These are phyloP conservation scores for Helenozyma rhizophorensis DNA, from an alignment of 805 yeast species.

Conservation along the genomic window DNA sequence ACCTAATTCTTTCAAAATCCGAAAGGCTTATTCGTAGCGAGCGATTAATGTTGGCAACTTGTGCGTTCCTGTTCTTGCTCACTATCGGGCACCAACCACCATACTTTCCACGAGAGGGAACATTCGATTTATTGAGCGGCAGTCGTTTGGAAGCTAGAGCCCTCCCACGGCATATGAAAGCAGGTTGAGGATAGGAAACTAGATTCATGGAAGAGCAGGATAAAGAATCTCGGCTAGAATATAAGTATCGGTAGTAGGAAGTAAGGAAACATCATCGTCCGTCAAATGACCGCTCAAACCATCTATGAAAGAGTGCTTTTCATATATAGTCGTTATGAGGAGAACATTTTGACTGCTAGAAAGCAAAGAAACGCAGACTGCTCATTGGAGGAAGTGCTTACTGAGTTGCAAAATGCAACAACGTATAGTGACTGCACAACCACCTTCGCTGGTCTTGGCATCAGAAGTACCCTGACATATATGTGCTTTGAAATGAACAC, in stretches of 20 bases:
- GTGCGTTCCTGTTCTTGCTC: no score
- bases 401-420: slow-evolving; percentile 1
- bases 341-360: slow-evolving; percentile 12
- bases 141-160: no score
- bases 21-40: no score
- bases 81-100: no score
- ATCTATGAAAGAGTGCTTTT: slow-evolving; percentile 24
- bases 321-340: slow-evolving; percentile 22
- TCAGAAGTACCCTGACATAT: slow-evolving; percentile 5
- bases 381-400: slow-evolving; percentile 6
- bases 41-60: no score
- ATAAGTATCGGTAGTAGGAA: background rate
- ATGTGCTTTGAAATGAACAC: slow-evolving; percentile 19
- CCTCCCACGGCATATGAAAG: no score
- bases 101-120: no score
- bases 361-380: slow-evolving; percentile 7
- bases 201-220: no score
- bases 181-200: no score
- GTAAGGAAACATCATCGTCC: slow-evolving; percentile 1
- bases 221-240: no score
- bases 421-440: background rate
- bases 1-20: no score
- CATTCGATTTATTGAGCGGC: no score
- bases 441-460: slow-evolving; percentile 2
- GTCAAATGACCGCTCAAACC: slow-evolving; percentile 9